These are phyloP conservation scores for Solanum paucissectum DNA, from an alignment of 257 asterid species.

Conservation along the genomic window DNA sequence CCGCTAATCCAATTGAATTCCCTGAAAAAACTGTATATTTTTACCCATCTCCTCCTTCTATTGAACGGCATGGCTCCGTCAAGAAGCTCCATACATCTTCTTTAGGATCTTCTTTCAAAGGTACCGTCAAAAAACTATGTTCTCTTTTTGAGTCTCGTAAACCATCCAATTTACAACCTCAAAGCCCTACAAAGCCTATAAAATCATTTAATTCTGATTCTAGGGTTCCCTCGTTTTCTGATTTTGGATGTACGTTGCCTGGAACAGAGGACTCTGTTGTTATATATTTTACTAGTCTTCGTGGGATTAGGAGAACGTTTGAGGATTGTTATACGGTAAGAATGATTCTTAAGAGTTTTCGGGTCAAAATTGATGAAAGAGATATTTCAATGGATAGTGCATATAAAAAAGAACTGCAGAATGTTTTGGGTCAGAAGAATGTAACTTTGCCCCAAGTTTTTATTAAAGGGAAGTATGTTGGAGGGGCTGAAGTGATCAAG, in stretches of 20 bases:
- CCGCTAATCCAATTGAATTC: not conserved
- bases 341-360: constrained; percentile 63
- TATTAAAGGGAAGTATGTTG: constrained; percentile 49
- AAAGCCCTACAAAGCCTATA: constrained; percentile 4
- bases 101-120: constrained; percentile 49
- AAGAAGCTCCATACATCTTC: constrained; percentile 48
- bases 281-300: constrained; percentile 74
- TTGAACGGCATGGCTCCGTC: constrained; percentile 53
- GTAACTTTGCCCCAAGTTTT: constrained; percentile 77
- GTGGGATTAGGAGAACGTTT: constrained; percentile 68
- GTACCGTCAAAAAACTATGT: constrained; percentile 61
- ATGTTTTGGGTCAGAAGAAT: constrained; percentile 45
- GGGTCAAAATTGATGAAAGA: constrained; percentile 67
- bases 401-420: constrained; percentile 56
- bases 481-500: constrained; percentile 39
- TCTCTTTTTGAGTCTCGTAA: constrained; percentile 44
- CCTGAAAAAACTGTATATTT: not conserved
- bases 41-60: not conserved
- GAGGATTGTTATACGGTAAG: constrained; percentile 64
- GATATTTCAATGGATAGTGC: constrained; percentile 80
- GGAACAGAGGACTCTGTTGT: constrained; percentile 91
- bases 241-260: constrained; percentile 15
- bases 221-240: not conserved
- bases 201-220: constrained; percentile 28
- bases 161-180: not conserved